phyloP scores from a whole-genome alignment of 495 filamentous ascomycete genomes.

The Penicillium lividum region DNA sequence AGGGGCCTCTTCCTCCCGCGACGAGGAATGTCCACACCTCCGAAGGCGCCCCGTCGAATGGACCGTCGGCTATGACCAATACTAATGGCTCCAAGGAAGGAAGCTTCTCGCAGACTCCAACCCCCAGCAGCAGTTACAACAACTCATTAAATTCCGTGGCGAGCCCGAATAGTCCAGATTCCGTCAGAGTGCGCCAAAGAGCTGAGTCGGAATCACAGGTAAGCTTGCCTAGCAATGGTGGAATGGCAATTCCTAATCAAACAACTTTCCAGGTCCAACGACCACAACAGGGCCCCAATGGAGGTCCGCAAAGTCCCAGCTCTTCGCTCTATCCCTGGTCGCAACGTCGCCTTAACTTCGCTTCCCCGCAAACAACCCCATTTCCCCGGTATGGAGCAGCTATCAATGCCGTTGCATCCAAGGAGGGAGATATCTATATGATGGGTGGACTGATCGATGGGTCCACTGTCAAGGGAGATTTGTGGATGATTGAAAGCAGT shows the following conservation, averaged over 20 bases:
- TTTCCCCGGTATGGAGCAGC: constrained; percentile 98
- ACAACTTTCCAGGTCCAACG: constrained; percentile 23
- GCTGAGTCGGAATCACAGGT: constrained; percentile 55
- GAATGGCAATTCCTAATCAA: neutral
- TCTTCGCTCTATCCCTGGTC: constrained; percentile 93
- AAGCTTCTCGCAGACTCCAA: constrained; percentile 51
- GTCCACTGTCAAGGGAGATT: constrained; percentile 90
- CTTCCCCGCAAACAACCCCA: constrained; percentile 77
- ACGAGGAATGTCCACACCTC: constrained; percentile 54
- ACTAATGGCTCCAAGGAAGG: constrained; percentile 45
- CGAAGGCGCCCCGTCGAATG: constrained; percentile 40
- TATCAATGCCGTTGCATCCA: constrained; percentile 87
- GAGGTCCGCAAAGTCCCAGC: constrained; percentile 45
- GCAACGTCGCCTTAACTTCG: constrained; percentile 82
- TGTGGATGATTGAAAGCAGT: constrained; percentile 96
- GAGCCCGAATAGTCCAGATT: constrained; percentile 53
- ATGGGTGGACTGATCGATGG: constrained; percentile 97
- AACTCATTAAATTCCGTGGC: constrained; percentile 61
- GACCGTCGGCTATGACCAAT: constrained; percentile 34
- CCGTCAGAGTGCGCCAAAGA: constrained; percentile 49
- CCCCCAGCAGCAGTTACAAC: constrained; percentile 64
- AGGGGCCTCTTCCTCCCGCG: constrained; percentile 50
- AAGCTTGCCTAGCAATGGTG: constrained; percentile 11
- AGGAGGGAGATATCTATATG: constrained; percentile 95
- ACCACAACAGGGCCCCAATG: constrained; percentile 35